A percentile compares a stretch with the other conserved stretches of the same genome.
These are phyloP conservation scores for Blastocystis sp. DNA, from an alignment of 352 stramenopile genomes.

Conservation along the genomic window DNA sequence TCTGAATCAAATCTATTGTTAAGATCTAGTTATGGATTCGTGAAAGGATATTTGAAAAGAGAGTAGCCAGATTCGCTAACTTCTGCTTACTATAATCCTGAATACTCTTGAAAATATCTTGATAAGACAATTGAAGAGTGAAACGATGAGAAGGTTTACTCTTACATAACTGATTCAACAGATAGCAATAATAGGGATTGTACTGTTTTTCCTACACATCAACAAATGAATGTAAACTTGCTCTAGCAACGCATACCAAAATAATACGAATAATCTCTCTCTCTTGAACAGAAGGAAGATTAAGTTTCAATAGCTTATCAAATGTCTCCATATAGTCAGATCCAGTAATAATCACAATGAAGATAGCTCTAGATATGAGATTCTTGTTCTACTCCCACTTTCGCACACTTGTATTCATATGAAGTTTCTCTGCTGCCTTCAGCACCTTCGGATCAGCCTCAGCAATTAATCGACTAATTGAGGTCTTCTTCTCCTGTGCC, in stretches of 20 bases:
- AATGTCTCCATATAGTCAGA: conserved; percentile 59
- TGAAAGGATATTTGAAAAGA: conserved; percentile 60
- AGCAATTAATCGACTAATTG: conserved; percentile 6
- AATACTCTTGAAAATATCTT: conserved; percentile 44
- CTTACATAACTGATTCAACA: conserved; percentile 38
- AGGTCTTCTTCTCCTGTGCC: conserved; percentile 25
- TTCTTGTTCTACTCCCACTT: not conserved
- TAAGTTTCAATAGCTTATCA: conserved; percentile 31
- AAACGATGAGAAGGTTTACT: conserved; percentile 40
- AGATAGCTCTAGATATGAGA: conserved; percentile 23
- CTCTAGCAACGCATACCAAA: conserved; percentile 31
- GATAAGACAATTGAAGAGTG: conserved; percentile 24
- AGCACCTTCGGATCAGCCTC: conserved; percentile 38
- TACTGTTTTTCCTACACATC: conserved; percentile 46
- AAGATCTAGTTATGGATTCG: not conserved
- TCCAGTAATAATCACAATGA: conserved; percentile 32
- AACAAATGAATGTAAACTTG: not conserved
- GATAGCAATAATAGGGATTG: conserved; percentile 48
- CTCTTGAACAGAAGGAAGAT: conserved; percentile 49
- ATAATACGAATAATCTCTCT: conserved; percentile 60
- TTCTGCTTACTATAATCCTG: conserved; percentile 33
- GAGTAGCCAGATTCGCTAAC: conserved; percentile 12
- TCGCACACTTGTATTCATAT: conserved; percentile 58
- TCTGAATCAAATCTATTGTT: conserved; percentile 24
- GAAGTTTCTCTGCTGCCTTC: conserved; percentile 34